Base-by-base conservation (phyloP, 352 stramenopile genomes). In the Phytophthora tubulina region DNA sequence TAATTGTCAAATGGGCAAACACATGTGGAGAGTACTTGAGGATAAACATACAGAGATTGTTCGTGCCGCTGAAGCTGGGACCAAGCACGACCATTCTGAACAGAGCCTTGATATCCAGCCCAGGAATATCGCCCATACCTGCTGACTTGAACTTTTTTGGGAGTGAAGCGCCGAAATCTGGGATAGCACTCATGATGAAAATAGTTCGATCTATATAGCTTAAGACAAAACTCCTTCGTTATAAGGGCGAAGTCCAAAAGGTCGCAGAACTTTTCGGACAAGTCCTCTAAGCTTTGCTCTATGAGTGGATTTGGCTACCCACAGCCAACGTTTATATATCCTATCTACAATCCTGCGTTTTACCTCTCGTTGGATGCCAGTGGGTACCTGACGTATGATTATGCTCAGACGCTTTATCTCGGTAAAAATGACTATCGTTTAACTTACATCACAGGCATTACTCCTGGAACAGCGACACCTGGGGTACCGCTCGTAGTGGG, bases 1-100 rank as follows among this genome's bases (percentile, higher is more conserved):
- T 66, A 14, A 66, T 66, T 5, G n/a, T 46, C 5, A 66, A 33
- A 66, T 66, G 58, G 6, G 58, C 36, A 41, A 66, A 66, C 13
- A 57, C 45, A 14, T 66, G 32, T n/a, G 46, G 58, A 33, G 58
- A 56, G 21, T 58, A 15, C 36, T 66, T 66, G 33, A 66, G 58
- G 17, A 66, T 58, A 3, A 51, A 66, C 42, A 63, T 38, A 32
- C 14, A 41, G 0, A 63, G 32, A 46, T 63, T 63, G n/a, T 63
- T 63, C 41, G 57, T 66, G 9, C 46, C 58, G 3, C 17, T 42
- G 36, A 57, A 51, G 2, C 15, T 41, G 9, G 46, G 46, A 2
- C 58, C 58, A 21, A 66, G 46, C 0, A 66, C 46, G 17, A 66
- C 21, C 58, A 66, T 66, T 57, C 46, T 49, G 6, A 57, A 66